These are phyloP conservation scores for Diaporthe citri DNA, from an alignment of 2,329 filamentous ascomycete genomes.

Conservation along the genomic window DNA sequence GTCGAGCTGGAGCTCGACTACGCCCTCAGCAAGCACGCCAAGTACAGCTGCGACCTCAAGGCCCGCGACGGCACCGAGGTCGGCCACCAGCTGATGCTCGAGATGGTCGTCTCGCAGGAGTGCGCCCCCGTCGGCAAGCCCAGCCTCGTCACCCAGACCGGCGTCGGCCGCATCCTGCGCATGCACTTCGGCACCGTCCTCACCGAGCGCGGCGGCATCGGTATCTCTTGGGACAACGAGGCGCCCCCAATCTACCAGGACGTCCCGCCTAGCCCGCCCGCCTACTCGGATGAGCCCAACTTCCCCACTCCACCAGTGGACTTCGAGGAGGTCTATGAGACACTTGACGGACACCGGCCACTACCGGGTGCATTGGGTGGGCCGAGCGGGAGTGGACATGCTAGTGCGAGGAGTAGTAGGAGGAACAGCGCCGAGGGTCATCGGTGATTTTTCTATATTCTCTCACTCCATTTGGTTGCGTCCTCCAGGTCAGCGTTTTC, in stretches of 20 bases:
- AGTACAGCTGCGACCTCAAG: conserved; percentile 83
- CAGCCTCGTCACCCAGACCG: conserved; percentile 82
- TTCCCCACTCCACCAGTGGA: conserved; percentile 36
- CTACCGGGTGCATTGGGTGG: not conserved
- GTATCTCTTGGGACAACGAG: conserved; percentile 97
- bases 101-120: conserved; percentile 95
- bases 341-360: conserved; percentile 46
- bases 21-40: conserved; percentile 66
- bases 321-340: conserved; percentile 56
- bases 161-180: conserved; percentile 88
- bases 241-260: conserved; percentile 94
- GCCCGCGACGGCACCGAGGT: conserved; percentile 81
- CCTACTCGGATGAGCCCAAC: conserved; percentile 64
- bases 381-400: conserved; percentile 13
- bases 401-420: conserved; percentile 33
- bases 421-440: conserved; percentile 32
- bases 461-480: not conserved
- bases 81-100: conserved; percentile 87
- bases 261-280: conserved; percentile 87
- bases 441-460: not conserved
- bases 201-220: conserved; percentile 86
- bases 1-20: conserved; percentile 89
- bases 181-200: conserved; percentile 90
- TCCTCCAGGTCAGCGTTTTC: not conserved
- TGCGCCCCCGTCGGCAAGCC: conserved; percentile 80